Evolutionary conservation across 2,329 filamentous ascomycete genomes (phyloP).

Genomic region (Diaporthe australafricana): DNA sequence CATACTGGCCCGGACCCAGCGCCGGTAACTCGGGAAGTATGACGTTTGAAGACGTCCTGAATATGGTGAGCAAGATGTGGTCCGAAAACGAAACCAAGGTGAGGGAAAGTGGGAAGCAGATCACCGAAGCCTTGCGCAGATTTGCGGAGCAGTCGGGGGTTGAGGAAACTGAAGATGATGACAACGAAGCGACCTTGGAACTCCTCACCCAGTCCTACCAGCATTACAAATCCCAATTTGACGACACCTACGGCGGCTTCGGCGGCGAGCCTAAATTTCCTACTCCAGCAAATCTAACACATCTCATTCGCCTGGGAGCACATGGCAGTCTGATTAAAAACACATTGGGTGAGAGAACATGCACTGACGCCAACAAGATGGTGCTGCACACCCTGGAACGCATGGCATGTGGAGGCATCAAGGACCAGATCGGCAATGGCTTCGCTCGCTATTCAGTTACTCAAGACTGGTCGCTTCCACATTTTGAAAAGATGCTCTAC

Average conservation of each 20-base stretch:
- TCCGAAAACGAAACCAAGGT: slow-evolving; percentile 13
- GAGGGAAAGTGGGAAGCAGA: slow-evolving; percentile 23
- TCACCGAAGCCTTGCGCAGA: slow-evolving; percentile 23
- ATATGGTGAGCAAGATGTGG: slow-evolving; percentile 27
- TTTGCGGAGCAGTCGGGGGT: slow-evolving; percentile 56
- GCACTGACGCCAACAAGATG: slow-evolving; percentile 78
- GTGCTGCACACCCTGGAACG: slow-evolving; percentile 79
- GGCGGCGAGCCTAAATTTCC: slow-evolving; percentile 85
- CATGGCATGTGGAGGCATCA: slow-evolving; percentile 67
- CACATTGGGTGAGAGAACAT: slow-evolving; percentile 72
- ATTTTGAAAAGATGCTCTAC: slow-evolving; percentile 94
- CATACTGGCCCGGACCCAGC: slow-evolving; percentile 87
- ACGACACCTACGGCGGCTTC: slow-evolving; percentile 81
- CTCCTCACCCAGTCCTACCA: slow-evolving; percentile 85
- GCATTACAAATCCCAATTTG: slow-evolving; percentile 80
- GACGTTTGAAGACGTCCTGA: slow-evolving; percentile 46
- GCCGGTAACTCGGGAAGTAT: slow-evolving; percentile 57
- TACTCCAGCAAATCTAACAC: slow-evolving; percentile 82
- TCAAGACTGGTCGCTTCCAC: slow-evolving; percentile 86
- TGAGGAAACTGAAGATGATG: slow-evolving; percentile 41
- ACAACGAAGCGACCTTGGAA: slow-evolving; percentile 82
- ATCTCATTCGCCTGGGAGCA: slow-evolving; percentile 77
- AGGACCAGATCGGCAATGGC: slow-evolving; percentile 63
- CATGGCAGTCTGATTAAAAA: slow-evolving; percentile 65
- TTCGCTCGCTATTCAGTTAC: slow-evolving; percentile 84